phyloP scores from a whole-genome alignment of 2,329 filamentous ascomycete genomes.

The Lecanicillium sp. region DNA sequence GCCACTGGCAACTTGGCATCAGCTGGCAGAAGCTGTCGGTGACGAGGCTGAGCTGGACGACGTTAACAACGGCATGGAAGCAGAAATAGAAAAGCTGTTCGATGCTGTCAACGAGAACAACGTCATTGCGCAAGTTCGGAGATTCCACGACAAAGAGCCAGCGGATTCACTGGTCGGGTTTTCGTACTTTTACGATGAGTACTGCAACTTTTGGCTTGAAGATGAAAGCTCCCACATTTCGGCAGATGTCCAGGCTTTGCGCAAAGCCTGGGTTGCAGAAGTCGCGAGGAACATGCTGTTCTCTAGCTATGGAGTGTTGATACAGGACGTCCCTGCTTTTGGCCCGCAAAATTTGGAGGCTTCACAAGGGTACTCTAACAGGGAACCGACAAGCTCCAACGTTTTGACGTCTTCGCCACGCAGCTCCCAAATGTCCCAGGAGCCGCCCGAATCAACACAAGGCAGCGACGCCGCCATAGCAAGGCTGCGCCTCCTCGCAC shows the following conservation, averaged over 20 bases:
- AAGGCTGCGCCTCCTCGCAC: slow-evolving; percentile 30
- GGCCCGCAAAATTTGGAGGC: slow-evolving; percentile 17
- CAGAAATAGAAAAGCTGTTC: slow-evolving; percentile 25
- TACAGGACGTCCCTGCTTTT: slow-evolving; percentile 28
- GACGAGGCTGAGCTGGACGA: slow-evolving; percentile 3
- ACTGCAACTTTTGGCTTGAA: slow-evolving; percentile 29
- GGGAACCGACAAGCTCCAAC: slow-evolving; percentile 13
- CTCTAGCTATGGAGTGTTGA: slow-evolving; percentile 29
- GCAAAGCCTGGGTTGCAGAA: slow-evolving; percentile 26
- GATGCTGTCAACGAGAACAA: slow-evolving; percentile 22
- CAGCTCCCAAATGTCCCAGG: neutral
- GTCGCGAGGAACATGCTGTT: slow-evolving; percentile 30
- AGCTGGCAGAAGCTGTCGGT: slow-evolving; percentile 10
- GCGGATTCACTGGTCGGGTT: slow-evolving; percentile 22
- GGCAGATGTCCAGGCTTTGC: slow-evolving; percentile 20
- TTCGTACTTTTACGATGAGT: slow-evolving; percentile 23
- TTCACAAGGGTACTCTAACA: neutral
- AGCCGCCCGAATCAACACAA: neutral
- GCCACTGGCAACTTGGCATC: slow-evolving; percentile 30
- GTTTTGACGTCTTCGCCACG: slow-evolving; percentile 10
- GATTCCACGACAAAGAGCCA: slow-evolving; percentile 20
- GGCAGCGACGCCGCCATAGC: slow-evolving; percentile 25
- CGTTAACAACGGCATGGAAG: slow-evolving; percentile 21
- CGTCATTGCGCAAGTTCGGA: slow-evolving; percentile 26
- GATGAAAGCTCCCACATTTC: slow-evolving; percentile 20